These are phyloP conservation scores for Annulohypoxylon truncatum DNA, from an alignment of 2,329 filamentous ascomycete species.

Conservation along the genomic window DNA sequence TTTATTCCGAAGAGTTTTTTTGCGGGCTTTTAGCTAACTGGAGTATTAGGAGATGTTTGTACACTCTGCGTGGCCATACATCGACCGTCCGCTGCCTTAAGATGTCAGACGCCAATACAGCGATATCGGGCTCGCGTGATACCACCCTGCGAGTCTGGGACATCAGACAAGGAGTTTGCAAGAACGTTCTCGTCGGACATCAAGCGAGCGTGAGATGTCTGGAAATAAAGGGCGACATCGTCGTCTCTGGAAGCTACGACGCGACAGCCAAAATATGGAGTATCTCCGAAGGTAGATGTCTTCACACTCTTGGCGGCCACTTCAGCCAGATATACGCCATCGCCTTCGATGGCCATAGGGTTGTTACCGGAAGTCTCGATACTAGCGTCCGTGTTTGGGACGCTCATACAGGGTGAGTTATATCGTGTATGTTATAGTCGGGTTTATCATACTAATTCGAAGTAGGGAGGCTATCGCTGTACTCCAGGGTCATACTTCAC, in stretches of 20 bases:
- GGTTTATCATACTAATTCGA: slow-evolving; percentile 47
- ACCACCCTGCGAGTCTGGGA: slow-evolving; percentile 97
- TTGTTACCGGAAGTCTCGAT: slow-evolving; percentile 95
- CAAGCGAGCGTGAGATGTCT: slow-evolving; percentile 95
- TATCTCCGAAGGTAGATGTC: slow-evolving; percentile 92
- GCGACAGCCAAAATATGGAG: slow-evolving; percentile 98
- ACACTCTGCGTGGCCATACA: slow-evolving; percentile 92
- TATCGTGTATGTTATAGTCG: not conserved
- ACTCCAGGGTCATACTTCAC: slow-evolving; percentile 93
- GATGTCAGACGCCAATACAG: slow-evolving; percentile 94
- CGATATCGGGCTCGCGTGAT: slow-evolving; percentile 95
- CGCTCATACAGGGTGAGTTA: slow-evolving; percentile 80
- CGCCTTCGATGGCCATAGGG: slow-evolving; percentile 92
- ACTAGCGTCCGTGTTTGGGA: slow-evolving; percentile 99
- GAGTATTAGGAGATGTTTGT: slow-evolving; percentile 71
- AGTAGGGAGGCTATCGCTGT: slow-evolving; percentile 83
- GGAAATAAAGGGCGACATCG: slow-evolving; percentile 94
- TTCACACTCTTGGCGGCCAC: slow-evolving; percentile 90
- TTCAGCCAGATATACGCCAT: slow-evolving; percentile 99
- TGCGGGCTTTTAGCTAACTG: slow-evolving; percentile 45
- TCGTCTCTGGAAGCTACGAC: slow-evolving; percentile 98
- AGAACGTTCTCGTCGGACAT: slow-evolving; percentile 91
- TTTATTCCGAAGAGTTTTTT: not conserved
- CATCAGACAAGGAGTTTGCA: slow-evolving; percentile 85
- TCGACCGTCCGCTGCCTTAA: slow-evolving; percentile 97